These are phyloP conservation scores for Myxozyma melibiosi DNA, from an alignment of 805 yeast genomes.

Conservation along the genomic window DNA sequence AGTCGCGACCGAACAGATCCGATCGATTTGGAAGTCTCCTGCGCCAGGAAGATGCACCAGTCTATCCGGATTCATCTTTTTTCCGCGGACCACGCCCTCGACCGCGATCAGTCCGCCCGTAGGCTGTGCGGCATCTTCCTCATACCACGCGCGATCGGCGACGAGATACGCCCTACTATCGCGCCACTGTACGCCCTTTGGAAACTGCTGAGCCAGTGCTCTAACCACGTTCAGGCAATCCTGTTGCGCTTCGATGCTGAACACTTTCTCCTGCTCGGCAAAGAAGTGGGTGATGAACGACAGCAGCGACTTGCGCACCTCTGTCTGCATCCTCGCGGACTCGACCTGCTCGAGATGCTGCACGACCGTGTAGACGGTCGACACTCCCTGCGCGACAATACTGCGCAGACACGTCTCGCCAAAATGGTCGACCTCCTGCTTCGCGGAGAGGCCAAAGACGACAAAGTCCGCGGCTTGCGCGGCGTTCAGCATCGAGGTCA, in stretches of 20 bases:
- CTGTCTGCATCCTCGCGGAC: constrained; percentile 75
- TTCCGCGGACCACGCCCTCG: constrained; percentile 85
- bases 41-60: constrained; percentile 82
- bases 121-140: constrained; percentile 39
- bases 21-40: constrained; percentile 83
- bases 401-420: constrained; percentile 93
- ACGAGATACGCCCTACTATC: constrained; percentile 87
- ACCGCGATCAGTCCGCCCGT: constrained; percentile 43
- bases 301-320: constrained; percentile 62
- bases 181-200: constrained; percentile 86
- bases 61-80: constrained; percentile 67
- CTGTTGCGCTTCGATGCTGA: constrained; percentile 62
- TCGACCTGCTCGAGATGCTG: constrained; percentile 69
- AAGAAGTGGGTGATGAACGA: constrained; percentile 74
- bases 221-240: constrained; percentile 78
- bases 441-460: constrained; percentile 84
- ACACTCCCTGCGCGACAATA: constrained; percentile 87
- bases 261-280: constrained; percentile 78
- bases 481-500: constrained; percentile 76
- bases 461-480: constrained; percentile 89
- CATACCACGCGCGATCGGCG: constrained; percentile 63
- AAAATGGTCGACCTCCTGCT: constrained; percentile 75
- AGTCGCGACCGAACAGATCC: constrained; percentile 53
- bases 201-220: constrained; percentile 79
- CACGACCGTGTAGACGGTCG: constrained; percentile 76